Evolutionary conservation across 805 yeast species (phyloP), one percentile per base, ranked within the genome.

Genomic region (Wickerhamomyces strasburgensis): DNA sequence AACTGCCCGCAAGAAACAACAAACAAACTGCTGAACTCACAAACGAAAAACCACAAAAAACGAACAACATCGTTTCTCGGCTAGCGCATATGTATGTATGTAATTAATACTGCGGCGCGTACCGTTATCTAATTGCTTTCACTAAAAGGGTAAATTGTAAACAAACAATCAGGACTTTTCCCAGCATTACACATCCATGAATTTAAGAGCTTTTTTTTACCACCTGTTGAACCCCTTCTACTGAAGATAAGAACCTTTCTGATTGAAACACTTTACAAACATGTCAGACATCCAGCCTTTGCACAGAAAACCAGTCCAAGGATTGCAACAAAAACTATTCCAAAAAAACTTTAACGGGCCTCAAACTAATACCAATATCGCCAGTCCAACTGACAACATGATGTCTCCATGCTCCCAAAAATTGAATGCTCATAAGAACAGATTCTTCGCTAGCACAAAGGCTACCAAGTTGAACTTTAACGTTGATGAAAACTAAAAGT

Each of bases 341-440:
- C 48, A 51, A 37, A 42, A 47, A 15, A 43, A 44, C 33, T 38
- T 48, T 21, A 41, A 34, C 11, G 42, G 40, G 14, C 21, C 29
- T 5, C 25, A 19, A 19, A 39, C n/a, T n/a, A n/a, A 24, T 18
- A 18, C 27, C 11, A 25, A 38, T 21, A 32, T 45, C 14, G 49
- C 49, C 9, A 74, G 80, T 11, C 82, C 82, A 30, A 77, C 84
- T 3, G 84, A 77, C 47, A 70, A 62, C 33, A 44, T 75, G 44
- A 54, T 76, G 55, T 74, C 80, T 4, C 82, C 83, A 19, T 73
- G 80, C 49, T 67, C 80, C 2, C 71, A 73, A 44, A 76, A 73
- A 53, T 55, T 77, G 42, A 72, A 56, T 42, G 70, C 69, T 26
- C 78, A 73, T 46, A 72, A 67, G 54, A 58, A 53, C 50, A 56